Percentiles rank a stretch among this genome's conserved stretches.
Evolutionary conservation across 2,329 filamentous ascomycete genomes (phyloP).

Genomic region (Ophiostoma himal-ulmi): DNA sequence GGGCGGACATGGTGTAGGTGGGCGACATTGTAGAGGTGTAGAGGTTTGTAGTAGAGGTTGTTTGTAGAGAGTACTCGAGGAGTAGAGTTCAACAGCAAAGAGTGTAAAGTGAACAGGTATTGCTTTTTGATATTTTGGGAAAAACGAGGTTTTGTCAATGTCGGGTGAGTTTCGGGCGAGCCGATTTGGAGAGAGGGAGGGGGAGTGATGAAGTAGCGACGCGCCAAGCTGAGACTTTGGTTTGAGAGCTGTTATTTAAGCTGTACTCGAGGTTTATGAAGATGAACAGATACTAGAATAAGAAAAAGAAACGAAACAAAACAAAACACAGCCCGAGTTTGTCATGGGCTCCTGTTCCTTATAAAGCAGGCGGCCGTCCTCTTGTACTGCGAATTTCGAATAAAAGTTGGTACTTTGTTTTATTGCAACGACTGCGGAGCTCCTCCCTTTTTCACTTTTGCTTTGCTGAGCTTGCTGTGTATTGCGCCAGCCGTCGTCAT

Average conservation of each 20-base stretch:
- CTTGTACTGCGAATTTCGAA: not conserved
- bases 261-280: not conserved
- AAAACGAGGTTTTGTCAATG: not conserved
- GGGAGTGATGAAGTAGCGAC: not conserved
- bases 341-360: not conserved
- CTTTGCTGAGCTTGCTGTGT: not conserved
- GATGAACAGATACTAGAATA: not conserved
- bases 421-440: not conserved
- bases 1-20: conserved; percentile 56
- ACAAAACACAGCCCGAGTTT: not conserved
- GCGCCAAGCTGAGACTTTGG: not conserved
- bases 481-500: too few relatives aligned
- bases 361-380: not conserved
- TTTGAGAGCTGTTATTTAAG: not conserved
- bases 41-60: too few relatives aligned
- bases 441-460: not conserved
- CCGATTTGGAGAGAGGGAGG: not conserved
- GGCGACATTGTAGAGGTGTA: conserved; percentile 42
- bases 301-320: not conserved
- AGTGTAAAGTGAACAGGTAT: too few relatives aligned
- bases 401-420: not conserved
- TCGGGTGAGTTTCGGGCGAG: not conserved
- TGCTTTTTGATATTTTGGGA: too few relatives aligned
- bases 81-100: too few relatives aligned
- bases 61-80: too few relatives aligned